Conservation (phyloP, 305 asterid genomes). For the Solanum hybrid region DNA sequence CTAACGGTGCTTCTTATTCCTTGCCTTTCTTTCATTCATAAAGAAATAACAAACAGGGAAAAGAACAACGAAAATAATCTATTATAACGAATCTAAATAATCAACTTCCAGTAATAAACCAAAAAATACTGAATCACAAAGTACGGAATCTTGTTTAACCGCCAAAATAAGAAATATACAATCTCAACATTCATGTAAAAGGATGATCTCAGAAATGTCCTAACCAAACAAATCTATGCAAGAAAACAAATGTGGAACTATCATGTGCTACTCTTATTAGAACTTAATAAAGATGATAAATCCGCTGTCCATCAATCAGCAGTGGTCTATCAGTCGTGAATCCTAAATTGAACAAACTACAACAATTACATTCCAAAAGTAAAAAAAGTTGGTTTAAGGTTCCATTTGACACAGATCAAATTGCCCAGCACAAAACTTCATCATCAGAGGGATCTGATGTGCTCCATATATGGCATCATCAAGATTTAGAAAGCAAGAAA, state of each 20-base stretch:
- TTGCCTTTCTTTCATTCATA: not conserved
- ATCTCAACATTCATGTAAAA: not conserved
- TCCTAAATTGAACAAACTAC: constrained; percentile 11
- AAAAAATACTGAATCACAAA: not conserved
- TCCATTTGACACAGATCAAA: constrained; percentile 2
- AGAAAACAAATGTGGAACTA: not conserved
- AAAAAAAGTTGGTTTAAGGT: not conserved
- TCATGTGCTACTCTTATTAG: constrained; percentile 1
- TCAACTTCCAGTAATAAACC: not conserved
- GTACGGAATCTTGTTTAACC: not conserved
- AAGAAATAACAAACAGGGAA: not conserved
- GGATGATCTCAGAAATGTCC: not conserved
- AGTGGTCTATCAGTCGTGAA: constrained; percentile 4
- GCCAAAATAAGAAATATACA: constrained; percentile 5
- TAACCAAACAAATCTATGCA: not conserved
- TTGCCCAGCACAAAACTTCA: constrained; percentile 22
- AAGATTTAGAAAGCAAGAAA: constrained; percentile 23
- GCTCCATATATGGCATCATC: constrained; percentile 32
- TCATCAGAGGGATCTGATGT: constrained; percentile 41
- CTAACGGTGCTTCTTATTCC: not conserved
- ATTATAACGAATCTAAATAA: not conserved
- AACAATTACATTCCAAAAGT: constrained; percentile 9
- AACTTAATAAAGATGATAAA: not conserved
- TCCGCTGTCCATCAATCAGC: not conserved
- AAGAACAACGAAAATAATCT: not conserved